Percentiles rank a stretch among this genome's conserved stretches.
phyloP scores from a whole-genome alignment of 768 basidiomycete species.

The Coprinellus micaceus region DNA sequence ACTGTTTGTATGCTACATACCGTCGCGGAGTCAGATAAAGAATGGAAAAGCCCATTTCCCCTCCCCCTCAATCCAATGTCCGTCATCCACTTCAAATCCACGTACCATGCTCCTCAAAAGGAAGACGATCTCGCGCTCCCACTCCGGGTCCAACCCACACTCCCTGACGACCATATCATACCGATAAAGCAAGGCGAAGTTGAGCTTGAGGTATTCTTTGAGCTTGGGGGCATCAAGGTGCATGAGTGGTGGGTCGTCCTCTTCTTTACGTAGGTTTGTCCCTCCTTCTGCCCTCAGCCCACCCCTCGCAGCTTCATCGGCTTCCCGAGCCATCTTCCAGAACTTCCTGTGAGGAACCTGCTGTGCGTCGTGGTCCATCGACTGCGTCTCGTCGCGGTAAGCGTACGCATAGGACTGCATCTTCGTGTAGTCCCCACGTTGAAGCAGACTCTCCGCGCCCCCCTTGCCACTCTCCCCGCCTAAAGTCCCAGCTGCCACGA shows the following conservation, averaged over 20 bases:
- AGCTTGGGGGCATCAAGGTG: conserved; percentile 16
- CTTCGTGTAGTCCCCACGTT: conserved; percentile 24
- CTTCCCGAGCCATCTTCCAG: conserved; percentile 8
- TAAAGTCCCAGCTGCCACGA: conserved; percentile 16
- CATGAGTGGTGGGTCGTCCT: background rate
- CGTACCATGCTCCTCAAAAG: conserved; percentile 9
- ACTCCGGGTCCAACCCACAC: conserved; percentile 24
- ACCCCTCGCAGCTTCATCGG: too few species aligned
- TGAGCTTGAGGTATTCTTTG: conserved; percentile 31
- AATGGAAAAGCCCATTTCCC: too few species aligned
- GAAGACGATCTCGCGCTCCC: conserved; percentile 11
- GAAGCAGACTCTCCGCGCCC: conserved; percentile 10
- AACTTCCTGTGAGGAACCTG: conserved; percentile 28
- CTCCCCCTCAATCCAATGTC: too few species aligned
- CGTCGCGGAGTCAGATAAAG: too few species aligned
- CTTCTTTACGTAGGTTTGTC: too few species aligned
- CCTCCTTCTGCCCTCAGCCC: too few species aligned
- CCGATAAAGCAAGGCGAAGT: conserved; percentile 33
- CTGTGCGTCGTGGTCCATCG: conserved; percentile 30
- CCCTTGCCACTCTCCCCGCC: conserved; percentile 9
- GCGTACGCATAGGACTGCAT: conserved; percentile 19
- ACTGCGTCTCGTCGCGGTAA: conserved; percentile 9
- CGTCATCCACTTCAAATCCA: too few species aligned
- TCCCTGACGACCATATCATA: conserved; percentile 35
- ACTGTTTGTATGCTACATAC: too few species aligned